These are phyloP conservation scores for Aspergillus thermomutatus DNA, from an alignment of 2,329 filamentous ascomycete species.

Conservation along the genomic window DNA sequence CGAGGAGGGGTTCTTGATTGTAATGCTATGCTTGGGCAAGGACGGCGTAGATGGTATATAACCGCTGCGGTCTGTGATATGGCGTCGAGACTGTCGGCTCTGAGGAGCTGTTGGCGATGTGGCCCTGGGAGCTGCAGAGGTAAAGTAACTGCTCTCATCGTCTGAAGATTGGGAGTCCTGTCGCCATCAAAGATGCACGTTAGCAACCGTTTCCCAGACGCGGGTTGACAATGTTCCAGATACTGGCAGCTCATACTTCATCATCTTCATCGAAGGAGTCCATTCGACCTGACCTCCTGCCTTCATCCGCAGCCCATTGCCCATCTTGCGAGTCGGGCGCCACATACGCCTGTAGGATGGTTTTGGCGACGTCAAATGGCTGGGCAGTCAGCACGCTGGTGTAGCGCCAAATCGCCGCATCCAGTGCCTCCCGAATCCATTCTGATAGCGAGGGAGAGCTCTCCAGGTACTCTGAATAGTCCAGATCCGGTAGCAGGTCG, in stretches of 20 bases:
- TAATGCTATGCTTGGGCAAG: conserved; percentile 58
- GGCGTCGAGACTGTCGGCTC: conserved; percentile 35
- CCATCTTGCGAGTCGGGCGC: conserved; percentile 38
- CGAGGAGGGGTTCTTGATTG: conserved; percentile 71
- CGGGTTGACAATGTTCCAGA: background rate
- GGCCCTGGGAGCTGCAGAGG: conserved; percentile 52
- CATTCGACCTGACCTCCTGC: conserved; percentile 25
- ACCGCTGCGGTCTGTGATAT: conserved; percentile 46
- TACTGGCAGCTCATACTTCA: conserved; percentile 24
- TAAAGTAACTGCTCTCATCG: conserved; percentile 84
- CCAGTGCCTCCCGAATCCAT: conserved; percentile 71
- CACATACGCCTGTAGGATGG: conserved; percentile 74
- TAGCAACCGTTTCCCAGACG: background rate
- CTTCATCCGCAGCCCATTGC: conserved; percentile 26
- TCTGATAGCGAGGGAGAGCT: conserved; percentile 71
- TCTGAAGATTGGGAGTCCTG: conserved; percentile 52
- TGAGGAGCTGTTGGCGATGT: conserved; percentile 41
- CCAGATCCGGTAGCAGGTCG: conserved; percentile 83
- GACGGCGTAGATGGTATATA: conserved; percentile 42
- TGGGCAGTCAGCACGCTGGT: conserved; percentile 83
- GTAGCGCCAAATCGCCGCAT: conserved; percentile 90
- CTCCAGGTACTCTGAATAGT: conserved; percentile 87
- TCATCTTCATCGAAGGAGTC: conserved; percentile 35
- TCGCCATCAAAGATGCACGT: background rate
- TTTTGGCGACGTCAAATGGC: conserved; percentile 96